Conservation (phyloP, 306 rosid genomes). For the Sindora glabra region DNA sequence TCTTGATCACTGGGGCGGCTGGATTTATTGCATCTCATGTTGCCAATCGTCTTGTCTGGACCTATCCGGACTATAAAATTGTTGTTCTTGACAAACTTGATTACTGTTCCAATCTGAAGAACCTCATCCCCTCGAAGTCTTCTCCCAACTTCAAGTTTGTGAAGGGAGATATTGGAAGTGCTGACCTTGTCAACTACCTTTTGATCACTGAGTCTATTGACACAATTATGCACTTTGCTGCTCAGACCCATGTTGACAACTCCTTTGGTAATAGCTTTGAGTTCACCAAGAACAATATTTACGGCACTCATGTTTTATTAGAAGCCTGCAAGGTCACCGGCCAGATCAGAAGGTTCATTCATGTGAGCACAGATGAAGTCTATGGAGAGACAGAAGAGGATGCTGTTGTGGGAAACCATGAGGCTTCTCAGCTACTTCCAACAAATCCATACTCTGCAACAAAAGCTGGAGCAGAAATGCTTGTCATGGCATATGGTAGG, state of each 20-base stretch:
- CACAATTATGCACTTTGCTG: conserved; percentile 95
- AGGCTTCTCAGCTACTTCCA: conserved; percentile 90
- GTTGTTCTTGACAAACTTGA: conserved; percentile 94
- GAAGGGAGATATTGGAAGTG: conserved; percentile 90
- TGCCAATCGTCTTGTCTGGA: conserved; percentile 78
- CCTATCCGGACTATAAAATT: conserved; percentile 67
- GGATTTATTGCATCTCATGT: conserved; percentile 95
- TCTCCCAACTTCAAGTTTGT: conserved; percentile 84
- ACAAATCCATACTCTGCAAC: conserved; percentile 93
- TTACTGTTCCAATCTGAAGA: conserved; percentile 82
- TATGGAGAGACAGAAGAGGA: conserved; percentile 94
- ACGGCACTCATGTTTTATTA: conserved; percentile 82
- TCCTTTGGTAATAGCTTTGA: conserved; percentile 88
- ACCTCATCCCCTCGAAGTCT: conserved; percentile 66
- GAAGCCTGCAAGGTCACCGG: conserved; percentile 96
- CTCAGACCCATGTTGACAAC: conserved; percentile 91
- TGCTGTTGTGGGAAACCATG: conserved; percentile 87
- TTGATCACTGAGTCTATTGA: conserved; percentile 76
- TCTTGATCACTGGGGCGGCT: conserved; percentile 90
- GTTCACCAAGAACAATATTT: conserved; percentile 92
- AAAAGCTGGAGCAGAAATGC: conserved; percentile 95
- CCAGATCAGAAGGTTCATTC: conserved; percentile 82
- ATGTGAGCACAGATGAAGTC: conserved; percentile 93
- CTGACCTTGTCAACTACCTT: conserved; percentile 88
- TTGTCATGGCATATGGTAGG: conserved; percentile 91